Conservation (phyloP, 352 stramenopile genomes). For the Pythium angustatum region DNA sequence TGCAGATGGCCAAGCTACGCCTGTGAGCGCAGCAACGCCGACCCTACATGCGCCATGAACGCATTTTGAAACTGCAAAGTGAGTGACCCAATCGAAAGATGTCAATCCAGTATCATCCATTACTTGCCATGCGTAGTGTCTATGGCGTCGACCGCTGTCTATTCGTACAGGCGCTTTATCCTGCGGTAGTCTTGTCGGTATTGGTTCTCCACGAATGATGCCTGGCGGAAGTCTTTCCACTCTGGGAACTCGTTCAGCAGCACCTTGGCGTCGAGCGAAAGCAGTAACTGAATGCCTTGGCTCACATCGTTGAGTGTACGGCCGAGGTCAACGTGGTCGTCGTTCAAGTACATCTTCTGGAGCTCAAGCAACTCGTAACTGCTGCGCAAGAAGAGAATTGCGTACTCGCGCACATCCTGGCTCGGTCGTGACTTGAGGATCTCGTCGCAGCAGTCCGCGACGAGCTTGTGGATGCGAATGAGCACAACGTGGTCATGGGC, state of each 20-base stretch:
- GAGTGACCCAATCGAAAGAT: not conserved
- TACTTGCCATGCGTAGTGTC: not conserved
- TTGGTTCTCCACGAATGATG: constrained; percentile 87
- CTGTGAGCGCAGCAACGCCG: constrained; percentile 39
- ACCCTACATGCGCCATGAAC: not conserved
- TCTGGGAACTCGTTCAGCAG: constrained; percentile 86
- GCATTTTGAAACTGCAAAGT: not conserved
- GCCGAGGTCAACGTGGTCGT: constrained; percentile 91
- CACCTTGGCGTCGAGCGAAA: constrained; percentile 84
- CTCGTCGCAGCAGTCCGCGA: constrained; percentile 89
- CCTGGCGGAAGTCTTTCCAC: constrained; percentile 86
- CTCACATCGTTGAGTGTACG: constrained; percentile 92
- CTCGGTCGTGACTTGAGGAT: constrained; percentile 65
- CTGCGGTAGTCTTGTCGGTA: constrained; percentile 89
- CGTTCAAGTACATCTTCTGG: constrained; percentile 79
- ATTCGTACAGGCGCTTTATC: constrained; percentile 92
- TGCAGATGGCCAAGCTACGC: constrained; percentile 80
- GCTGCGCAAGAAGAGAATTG: constrained; percentile 85
- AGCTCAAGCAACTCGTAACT: constrained; percentile 88
- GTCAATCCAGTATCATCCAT: constrained; percentile 1
- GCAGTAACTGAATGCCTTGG: constrained; percentile 88
- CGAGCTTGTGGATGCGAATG: constrained; percentile 90
- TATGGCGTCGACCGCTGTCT: constrained; percentile 15
- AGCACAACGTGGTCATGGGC: constrained; percentile 85
- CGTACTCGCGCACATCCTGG: constrained; percentile 78